Base-by-base conservation (phyloP, 805 yeast genomes). In the Yarrowia sp. region DNA sequence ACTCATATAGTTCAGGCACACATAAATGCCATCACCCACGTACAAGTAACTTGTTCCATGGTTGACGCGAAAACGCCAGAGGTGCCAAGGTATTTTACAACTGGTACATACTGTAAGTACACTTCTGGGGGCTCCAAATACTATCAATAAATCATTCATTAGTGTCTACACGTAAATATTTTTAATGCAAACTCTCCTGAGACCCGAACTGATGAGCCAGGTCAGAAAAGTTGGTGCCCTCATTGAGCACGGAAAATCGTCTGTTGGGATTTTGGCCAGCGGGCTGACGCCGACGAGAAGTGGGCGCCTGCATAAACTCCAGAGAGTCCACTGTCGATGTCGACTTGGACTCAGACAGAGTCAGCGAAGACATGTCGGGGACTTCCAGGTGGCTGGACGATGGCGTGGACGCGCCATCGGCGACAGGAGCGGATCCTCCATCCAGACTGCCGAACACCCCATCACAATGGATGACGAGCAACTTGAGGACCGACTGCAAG, bases 401-500 rank as follows among this genome's bases (percentile, higher is more conserved):
- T 2, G 44, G 43, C 12, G 41, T 59, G 16, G 43, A 43, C 12
- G 43, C 43, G 9, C 38, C 38, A 19, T 48, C 54, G 14, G 19
- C 54, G 19, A 21, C 26, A 14, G 54, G 30, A 48, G 54, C 19
- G 19, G 54, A 48, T 8, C 22, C 28, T 17, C 54, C 52, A 21
- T 59, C 52, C 30, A 30, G 22, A 16, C 51, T 28, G 12, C 56
- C 56, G 63, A 76, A 77, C 21, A 77, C 68, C 24, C 65, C 52
- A 7, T 71, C 70, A n/a, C 70, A 66, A 40, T 69, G 64, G 22
- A 69, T 76, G 66, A 85, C 84, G 74, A 84, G 77, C 21, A 77
- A 74, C 66, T 81, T 82, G 62, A 85, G 73, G 59, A 84, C 78
- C 24, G 78, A 76, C 74, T 85, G 88, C 72, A 84, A 76, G 4